phyloP scores from a whole-genome alignment of 305 asterid genomes.

The Plantago coronopus region DNA sequence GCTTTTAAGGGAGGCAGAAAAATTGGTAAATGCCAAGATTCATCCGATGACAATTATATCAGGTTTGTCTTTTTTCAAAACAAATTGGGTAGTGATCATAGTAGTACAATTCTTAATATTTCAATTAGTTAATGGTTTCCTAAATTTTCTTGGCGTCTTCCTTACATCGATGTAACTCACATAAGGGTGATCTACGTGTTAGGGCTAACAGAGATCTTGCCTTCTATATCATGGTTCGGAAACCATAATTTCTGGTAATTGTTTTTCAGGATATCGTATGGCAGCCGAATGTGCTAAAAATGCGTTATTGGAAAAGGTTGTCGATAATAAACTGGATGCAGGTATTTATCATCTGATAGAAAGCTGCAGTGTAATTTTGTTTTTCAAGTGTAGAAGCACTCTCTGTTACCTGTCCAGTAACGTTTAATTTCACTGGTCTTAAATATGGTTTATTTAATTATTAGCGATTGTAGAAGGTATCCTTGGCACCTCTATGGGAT shows the following conservation, averaged over 20 bases:
- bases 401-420: no score
- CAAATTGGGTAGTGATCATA: no score
- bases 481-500: no score
- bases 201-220: not conserved
- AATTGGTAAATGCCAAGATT: slow-evolving; percentile 76
- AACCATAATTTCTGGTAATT: not conserved
- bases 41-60: slow-evolving; percentile 90
- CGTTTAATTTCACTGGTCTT: no score
- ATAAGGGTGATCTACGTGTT: no score
- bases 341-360: slow-evolving; percentile 30
- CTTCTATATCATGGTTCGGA: not conserved
- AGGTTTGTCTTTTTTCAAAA: slow-evolving; percentile 36
- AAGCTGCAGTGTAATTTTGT: no score
- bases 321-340: slow-evolving; percentile 76
- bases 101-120: no score
- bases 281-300: slow-evolving; percentile 81
- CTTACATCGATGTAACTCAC: no score
- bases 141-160: no score
- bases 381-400: no score
- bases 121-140: no score
- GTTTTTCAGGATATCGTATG: slow-evolving; percentile 68
- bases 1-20: slow-evolving; percentile 91
- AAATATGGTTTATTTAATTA: not conserved
- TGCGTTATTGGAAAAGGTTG: slow-evolving; percentile 71
- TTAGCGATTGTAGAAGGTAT: not conserved